These are phyloP conservation scores for Clavariopsis aquatica DNA, from an alignment of 495 filamentous ascomycete species.

Conservation along the genomic window DNA sequence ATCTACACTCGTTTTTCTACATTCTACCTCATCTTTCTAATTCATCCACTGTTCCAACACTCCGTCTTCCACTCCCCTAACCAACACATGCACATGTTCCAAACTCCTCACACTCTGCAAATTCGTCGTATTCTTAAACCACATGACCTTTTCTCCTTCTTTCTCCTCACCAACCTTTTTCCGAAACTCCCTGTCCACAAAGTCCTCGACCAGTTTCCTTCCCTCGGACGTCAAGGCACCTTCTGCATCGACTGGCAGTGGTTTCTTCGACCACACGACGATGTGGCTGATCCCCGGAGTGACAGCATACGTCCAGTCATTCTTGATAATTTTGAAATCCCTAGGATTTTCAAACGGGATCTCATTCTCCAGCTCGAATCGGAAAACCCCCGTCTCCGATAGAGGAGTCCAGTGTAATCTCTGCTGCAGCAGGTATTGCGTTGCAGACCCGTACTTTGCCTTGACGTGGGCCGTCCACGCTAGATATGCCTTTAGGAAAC, in stretches of 20 bases:
- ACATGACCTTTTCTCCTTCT: slow-evolving; percentile 64
- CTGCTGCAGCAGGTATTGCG: slow-evolving; percentile 70
- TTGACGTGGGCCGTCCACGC: slow-evolving; percentile 72
- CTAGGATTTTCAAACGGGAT: slow-evolving; percentile 67
- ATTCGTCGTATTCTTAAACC: slow-evolving; percentile 94
- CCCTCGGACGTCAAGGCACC: slow-evolving; percentile 75
- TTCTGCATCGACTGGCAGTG: slow-evolving; percentile 55
- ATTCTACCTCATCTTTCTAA: neutral
- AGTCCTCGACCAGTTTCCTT: slow-evolving; percentile 61
- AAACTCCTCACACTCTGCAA: slow-evolving; percentile 81
- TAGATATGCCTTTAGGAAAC: slow-evolving; percentile 80
- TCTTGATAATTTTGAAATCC: slow-evolving; percentile 76
- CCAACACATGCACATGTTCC: slow-evolving; percentile 75
- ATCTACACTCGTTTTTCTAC: no score
- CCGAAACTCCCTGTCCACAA: slow-evolving; percentile 66
- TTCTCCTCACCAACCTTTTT: slow-evolving; percentile 44
- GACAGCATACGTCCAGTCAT: slow-evolving; percentile 92
- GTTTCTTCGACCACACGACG: slow-evolving; percentile 66
- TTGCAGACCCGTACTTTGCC: slow-evolving; percentile 71
- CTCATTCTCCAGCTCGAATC: slow-evolving; percentile 54
- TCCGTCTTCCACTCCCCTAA: slow-evolving; percentile 61
- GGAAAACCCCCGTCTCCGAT: slow-evolving; percentile 39
- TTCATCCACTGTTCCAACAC: slow-evolving; percentile 63
- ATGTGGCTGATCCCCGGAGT: slow-evolving; percentile 69
- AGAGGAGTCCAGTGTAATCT: slow-evolving; percentile 69